A percentile compares a stretch with the other conserved stretches of the same genome.
These are phyloP conservation scores for Chlorella vulgaris DNA, from an alignment of 139 green algal species.

Conservation along the genomic window DNA sequence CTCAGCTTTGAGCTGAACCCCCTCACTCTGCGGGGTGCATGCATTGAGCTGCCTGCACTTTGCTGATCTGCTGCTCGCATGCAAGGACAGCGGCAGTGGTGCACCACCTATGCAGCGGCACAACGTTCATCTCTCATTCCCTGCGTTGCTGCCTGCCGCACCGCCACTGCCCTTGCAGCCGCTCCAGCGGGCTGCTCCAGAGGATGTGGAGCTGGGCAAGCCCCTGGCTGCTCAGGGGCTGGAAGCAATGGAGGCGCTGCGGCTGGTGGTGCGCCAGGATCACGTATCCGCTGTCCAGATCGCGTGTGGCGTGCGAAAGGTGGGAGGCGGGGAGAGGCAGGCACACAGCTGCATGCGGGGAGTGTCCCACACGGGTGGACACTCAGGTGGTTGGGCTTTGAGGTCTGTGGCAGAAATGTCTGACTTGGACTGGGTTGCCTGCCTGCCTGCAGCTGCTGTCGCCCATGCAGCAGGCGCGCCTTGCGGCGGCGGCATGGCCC, in stretches of 20 bases:
- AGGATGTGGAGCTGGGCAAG: constrained; percentile 31
- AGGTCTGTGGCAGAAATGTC: no score
- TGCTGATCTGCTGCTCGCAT: neutral
- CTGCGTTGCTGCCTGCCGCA: neutral
- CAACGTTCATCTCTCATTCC: no score
- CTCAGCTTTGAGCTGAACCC: no score
- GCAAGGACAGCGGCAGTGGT: no score
- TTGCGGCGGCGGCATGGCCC: constrained; percentile 10
- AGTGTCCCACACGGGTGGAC: no score
- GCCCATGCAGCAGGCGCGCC: constrained; percentile 13
- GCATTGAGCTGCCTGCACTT: neutral
- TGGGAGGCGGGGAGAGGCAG: no score
- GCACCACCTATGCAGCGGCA: no score
- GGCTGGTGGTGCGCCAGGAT: constrained; percentile 28
- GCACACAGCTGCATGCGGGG: no score
- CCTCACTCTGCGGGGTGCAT: no score
- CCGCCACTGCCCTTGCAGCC: neutral
- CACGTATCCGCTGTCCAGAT: constrained; percentile 25
- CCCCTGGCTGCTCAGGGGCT: constrained; percentile 19
- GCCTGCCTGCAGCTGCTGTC: constrained; percentile 16
- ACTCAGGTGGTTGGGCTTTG: no score
- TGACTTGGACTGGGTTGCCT: no score
- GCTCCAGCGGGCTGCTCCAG: constrained; percentile 6
- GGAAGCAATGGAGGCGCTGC: constrained; percentile 24
- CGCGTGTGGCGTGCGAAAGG: constrained; percentile 16